Evolutionary conservation across 148 eudicot genomes (phyloP), one percentile per base, ranked within the genome.

Genomic region (Arctostaphylos glauca): DNA sequence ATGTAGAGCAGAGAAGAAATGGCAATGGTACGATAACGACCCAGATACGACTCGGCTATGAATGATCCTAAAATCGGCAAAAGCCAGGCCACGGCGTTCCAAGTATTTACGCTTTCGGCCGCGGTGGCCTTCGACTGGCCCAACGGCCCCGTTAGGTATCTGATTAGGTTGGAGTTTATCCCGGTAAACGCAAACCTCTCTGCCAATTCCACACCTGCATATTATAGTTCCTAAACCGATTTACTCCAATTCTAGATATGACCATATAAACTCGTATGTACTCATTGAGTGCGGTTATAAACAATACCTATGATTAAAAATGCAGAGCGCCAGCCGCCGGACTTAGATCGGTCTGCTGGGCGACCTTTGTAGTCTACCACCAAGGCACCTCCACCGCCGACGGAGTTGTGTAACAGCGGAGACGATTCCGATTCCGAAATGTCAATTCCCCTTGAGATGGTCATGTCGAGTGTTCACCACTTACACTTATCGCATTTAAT

Each of bases 111-210:
- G 47, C 85, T 88, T 5, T 79, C 86, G 2, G 94, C 94, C 18
- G 94, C 94, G 3, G 83, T 19, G 0, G 92, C 94, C 70, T 91
- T 92, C 21, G 94, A 85, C 76, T 89, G 74, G 88, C 59, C 66
- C 86, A 92, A 80, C 38, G 38, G 1, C 38, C 38, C 38, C 38
- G 38, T 31, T 31, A 31, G 38, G 38, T 31, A 31, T 31, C 80
- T 92, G 19, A 92, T 88, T 9, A 92, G 81, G 77, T 92, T 92
- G n/a, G 88, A 78, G 38, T 86, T 81, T 41, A 90, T 87, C 31
- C 94, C 94, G 46, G 86, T 88, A 54, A 86, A 92, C 3, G 91
- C 89, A 75, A 92, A 84, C 79, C 94, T 90, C 86, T 92, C 94
- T 6, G 94, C 93, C 44, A 90, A 56, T 77, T 87, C 94, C 59